phyloP scores from a whole-genome alignment of 192 early-diverging fungal species.

The Dissophora globulifera region DNA sequence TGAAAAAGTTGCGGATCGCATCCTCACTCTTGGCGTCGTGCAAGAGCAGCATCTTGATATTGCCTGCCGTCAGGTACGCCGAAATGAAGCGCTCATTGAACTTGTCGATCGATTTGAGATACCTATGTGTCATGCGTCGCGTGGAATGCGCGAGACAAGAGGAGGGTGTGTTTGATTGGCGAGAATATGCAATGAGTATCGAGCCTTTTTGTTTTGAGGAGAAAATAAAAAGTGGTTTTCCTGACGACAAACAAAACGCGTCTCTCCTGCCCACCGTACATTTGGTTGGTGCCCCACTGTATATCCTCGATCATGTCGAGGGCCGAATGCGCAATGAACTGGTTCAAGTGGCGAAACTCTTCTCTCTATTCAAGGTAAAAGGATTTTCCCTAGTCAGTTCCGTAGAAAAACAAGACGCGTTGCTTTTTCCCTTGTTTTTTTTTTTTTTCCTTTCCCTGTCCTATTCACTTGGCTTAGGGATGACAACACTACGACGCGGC shows the following conservation, averaged over 20 bases:
- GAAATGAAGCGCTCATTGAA: slow-evolving; percentile 96
- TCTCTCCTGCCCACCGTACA: slow-evolving; percentile 57
- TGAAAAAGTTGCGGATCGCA: slow-evolving; percentile 84
- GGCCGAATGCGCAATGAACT: slow-evolving; percentile 97
- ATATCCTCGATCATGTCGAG: slow-evolving; percentile 97
- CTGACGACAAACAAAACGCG: neutral
- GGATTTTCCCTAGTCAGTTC: no score
- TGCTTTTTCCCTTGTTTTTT: no score
- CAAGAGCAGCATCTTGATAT: slow-evolving; percentile 82
- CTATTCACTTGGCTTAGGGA: no score
- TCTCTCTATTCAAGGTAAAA: slow-evolving; percentile 69
- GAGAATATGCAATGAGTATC: no score
- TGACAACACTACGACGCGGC: neutral
- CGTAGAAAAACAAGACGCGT: no score
- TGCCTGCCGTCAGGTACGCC: slow-evolving; percentile 91
- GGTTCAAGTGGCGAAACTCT: slow-evolving; percentile 90
- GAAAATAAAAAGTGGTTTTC: neutral
- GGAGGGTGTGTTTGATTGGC: no score
- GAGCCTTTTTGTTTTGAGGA: no score
- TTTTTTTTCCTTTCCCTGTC: no score
- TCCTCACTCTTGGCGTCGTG: slow-evolving; percentile 84
- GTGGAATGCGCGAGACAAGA: no score
- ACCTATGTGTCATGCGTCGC: slow-evolving; percentile 78
- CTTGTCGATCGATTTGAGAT: slow-evolving; percentile 92
- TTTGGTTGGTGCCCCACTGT: slow-evolving; percentile 86